Conservation (phyloP, 176 grass and related monocot genomes). For the Phoenix dactylifera region DNA sequence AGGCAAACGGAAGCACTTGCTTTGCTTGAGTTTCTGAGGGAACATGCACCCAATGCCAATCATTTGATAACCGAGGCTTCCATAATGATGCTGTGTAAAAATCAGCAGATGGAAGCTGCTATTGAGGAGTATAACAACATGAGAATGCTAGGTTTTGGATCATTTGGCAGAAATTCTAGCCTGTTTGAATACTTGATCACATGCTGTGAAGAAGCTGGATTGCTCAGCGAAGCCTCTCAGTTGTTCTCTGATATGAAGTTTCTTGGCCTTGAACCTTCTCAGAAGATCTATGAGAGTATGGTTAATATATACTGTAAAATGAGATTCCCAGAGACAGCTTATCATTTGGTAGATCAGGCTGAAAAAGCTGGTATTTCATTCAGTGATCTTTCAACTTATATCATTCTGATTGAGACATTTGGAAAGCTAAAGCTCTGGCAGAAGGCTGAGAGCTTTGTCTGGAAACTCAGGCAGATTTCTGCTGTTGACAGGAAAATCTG, state of each 20-base stretch:
- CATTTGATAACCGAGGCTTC: slow-evolving; percentile 61
- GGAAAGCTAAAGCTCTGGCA: slow-evolving; percentile 73
- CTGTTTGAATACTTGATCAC: slow-evolving; percentile 68
- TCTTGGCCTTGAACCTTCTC: slow-evolving; percentile 48
- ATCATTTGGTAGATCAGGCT: slow-evolving; percentile 53
- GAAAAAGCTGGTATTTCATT: slow-evolving; percentile 32
- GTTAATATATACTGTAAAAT: slow-evolving; percentile 67
- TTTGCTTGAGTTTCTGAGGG: slow-evolving; percentile 59
- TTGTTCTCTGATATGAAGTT: slow-evolving; percentile 82
- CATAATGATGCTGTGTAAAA: slow-evolving; percentile 73
- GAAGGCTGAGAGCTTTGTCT: slow-evolving; percentile 62
- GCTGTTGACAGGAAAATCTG: slow-evolving; percentile 64
- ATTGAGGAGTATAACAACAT: slow-evolving; percentile 53
- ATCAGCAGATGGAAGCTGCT: slow-evolving; percentile 34
- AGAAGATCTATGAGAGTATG: slow-evolving; percentile 50
- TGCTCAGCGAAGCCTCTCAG: slow-evolving; percentile 63
- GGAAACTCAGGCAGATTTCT: slow-evolving; percentile 43
- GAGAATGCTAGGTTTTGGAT: slow-evolving; percentile 27
- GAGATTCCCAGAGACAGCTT: slow-evolving; percentile 81
- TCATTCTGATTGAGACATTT: slow-evolving; percentile 68
- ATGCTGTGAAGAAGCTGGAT: slow-evolving; percentile 49
- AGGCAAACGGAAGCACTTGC: slow-evolving; percentile 42
- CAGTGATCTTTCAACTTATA: slow-evolving; percentile 36
- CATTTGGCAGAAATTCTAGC: slow-evolving; percentile 32
- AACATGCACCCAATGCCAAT: slow-evolving; percentile 36